Conservation (phyloP, 805 yeast genomes). For the Schwanniomyces vanrijiae region DNA sequence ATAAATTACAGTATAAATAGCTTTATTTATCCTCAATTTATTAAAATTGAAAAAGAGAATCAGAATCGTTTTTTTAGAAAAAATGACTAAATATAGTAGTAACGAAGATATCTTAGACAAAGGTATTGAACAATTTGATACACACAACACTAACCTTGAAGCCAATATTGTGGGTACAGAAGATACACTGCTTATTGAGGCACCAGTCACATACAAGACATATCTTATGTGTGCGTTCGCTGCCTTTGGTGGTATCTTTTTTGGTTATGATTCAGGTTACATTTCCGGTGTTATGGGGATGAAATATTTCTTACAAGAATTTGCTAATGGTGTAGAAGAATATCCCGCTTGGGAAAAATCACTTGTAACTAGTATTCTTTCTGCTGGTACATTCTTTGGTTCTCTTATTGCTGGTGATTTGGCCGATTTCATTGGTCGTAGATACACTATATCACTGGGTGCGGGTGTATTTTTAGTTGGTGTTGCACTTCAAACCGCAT, state of each 20-base stretch:
- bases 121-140: neutral
- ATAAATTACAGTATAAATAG: neutral
- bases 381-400: constrained; percentile 45
- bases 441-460: constrained; percentile 38
- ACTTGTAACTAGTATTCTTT: constrained; percentile 23
- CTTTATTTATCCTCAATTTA: neutral
- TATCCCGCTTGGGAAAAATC: constrained; percentile 14
- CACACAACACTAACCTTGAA: neutral
- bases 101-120: neutral
- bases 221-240: constrained; percentile 6
- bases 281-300: constrained; percentile 43
- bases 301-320: constrained; percentile 21
- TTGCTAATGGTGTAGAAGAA: neutral
- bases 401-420: constrained; percentile 36
- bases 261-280: constrained; percentile 45
- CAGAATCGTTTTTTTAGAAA: no score
- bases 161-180: neutral
- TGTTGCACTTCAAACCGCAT: constrained; percentile 36
- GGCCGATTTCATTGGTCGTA: constrained; percentile 39
- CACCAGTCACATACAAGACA: constrained; percentile 6
- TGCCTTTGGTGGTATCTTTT: constrained; percentile 42
- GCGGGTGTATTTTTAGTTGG: constrained; percentile 38
- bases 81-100: neutral
- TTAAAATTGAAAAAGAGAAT: no score
- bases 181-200: constrained; percentile 3